Percentiles rank a stretch among this genome's conserved stretches.
Conservation (phyloP, 768 basidiomycete species). For the Pisolithus tinctorius region DNA sequence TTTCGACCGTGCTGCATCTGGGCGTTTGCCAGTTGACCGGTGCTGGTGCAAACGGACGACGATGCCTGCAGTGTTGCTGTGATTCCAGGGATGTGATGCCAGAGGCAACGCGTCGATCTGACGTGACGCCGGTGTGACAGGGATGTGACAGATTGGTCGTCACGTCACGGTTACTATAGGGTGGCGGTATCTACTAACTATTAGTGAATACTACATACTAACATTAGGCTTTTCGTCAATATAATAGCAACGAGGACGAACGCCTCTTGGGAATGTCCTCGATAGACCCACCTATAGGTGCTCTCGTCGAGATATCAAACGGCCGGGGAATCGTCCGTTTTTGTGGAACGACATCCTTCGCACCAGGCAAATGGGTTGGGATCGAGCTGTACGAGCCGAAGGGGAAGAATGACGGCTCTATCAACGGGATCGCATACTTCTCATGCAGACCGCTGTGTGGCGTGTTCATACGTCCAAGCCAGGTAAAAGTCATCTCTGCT, state of each 20-base stretch:
- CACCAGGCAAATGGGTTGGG: conserved; percentile 91
- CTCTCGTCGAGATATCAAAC: conserved; percentile 72
- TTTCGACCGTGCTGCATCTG: conserved; percentile 27
- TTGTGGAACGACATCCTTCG: conserved; percentile 75
- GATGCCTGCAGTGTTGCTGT: background rate
- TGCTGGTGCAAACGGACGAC: background rate
- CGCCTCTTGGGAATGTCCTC: conserved; percentile 22
- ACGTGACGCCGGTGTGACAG: background rate
- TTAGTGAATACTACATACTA: too few species aligned
- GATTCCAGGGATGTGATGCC: background rate
- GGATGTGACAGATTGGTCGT: background rate
- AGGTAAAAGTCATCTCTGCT: conserved; percentile 59
- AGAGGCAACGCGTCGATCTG: background rate
- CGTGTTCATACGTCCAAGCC: conserved; percentile 83
- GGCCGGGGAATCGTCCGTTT: conserved; percentile 86
- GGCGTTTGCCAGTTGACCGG: background rate
- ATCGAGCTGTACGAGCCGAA: conserved; percentile 76
- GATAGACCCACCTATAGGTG: conserved; percentile 49
- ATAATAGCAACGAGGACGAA: background rate
- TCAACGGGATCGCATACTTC: conserved; percentile 78
- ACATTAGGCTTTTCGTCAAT: too few species aligned
- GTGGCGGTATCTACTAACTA: too few species aligned
- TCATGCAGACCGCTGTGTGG: conserved; percentile 69
- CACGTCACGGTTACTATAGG: too few species aligned
- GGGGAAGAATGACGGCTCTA: conserved; percentile 95